Evolutionary conservation across 352 stramenopile species (phyloP).

Genomic region (Globisporangium uncinulatum): DNA sequence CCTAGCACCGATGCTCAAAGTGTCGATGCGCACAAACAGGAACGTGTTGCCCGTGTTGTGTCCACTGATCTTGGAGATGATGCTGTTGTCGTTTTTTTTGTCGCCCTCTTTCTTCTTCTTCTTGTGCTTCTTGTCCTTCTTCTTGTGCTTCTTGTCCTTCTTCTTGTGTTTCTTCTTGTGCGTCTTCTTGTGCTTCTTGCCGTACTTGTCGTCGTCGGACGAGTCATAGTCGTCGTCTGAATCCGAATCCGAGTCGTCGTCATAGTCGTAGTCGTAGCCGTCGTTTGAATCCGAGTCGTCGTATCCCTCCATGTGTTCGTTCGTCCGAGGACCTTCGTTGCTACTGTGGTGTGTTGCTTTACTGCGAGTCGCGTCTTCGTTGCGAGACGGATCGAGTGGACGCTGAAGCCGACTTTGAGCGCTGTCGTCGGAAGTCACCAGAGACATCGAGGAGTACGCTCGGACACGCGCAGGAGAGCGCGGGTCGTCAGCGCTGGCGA

Average conservation of each 20-base stretch:
- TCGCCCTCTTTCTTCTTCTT: conserved; percentile 9
- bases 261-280: conserved; percentile 3
- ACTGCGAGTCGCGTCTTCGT: no score
- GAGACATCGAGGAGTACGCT: no score
- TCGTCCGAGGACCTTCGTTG: neutral
- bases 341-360: no score
- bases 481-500: neutral
- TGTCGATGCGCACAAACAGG: conserved; percentile 27
- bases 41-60: conserved; percentile 39
- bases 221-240: conserved; percentile 7
- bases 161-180: conserved; percentile 17
- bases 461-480: neutral
- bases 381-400: neutral
- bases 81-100: conserved; percentile 15
- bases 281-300: neutral
- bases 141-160: conserved; percentile 7
- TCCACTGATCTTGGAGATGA: conserved; percentile 22
- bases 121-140: conserved; percentile 15
- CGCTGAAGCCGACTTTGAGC: neutral
- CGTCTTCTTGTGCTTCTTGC: conserved; percentile 15
- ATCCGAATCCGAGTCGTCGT: conserved; percentile 10
- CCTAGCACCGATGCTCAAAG: conserved; percentile 4
- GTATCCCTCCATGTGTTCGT: neutral
- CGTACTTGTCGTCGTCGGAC: neutral
- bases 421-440: no score